Evolutionary conservation across 1,284 basidiomycete genomes (phyloP).

Genomic region (Ustilago vetiveriae): DNA sequence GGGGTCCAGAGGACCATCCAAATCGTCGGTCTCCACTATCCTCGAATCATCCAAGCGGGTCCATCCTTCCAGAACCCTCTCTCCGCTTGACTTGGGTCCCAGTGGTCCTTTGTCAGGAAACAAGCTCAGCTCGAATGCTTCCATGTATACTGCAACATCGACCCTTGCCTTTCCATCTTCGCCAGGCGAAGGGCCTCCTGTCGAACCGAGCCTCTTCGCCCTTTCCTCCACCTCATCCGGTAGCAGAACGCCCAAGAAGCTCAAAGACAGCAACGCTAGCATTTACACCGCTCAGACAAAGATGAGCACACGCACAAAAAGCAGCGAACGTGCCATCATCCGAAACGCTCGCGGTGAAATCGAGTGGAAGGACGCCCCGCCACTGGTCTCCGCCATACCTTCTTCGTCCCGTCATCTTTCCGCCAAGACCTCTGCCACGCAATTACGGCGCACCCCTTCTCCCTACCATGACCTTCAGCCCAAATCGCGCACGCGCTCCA

Average conservation of each 20-base stretch:
- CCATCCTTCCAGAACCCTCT: conserved; percentile 2
- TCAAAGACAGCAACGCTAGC: conserved; percentile 35
- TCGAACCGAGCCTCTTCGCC: conserved; percentile 43
- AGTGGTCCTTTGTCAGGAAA: conserved; percentile 26
- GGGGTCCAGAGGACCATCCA: conserved; percentile 5
- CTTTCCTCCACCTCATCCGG: conserved; percentile 10
- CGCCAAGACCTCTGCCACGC: not conserved
- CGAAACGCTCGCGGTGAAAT: conserved; percentile 50
- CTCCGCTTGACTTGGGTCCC: not conserved
- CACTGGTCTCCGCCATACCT: conserved; percentile 5
- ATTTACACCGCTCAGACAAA: conserved; percentile 24
- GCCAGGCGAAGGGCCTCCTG: conserved; percentile 24
- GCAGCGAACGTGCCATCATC: conserved; percentile 24
- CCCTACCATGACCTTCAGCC: conserved; percentile 11
- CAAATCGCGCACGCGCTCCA: conserved; percentile 14
- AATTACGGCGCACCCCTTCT: conserved; percentile 15
- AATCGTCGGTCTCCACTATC: conserved; percentile 39
- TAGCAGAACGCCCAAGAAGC: conserved; percentile 12
- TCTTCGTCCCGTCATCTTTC: conserved; percentile 1
- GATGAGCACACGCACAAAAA: conserved; percentile 21
- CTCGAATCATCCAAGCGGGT: conserved; percentile 35
- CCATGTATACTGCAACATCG: conserved; percentile 1
- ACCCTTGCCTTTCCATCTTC: conserved; percentile 11
- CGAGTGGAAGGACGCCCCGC: conserved; percentile 44
- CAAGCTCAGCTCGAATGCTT: conserved; percentile 16